Evolutionary conservation across 768 basidiomycete genomes (phyloP).

Genomic region (Termitomyces sp.): DNA sequence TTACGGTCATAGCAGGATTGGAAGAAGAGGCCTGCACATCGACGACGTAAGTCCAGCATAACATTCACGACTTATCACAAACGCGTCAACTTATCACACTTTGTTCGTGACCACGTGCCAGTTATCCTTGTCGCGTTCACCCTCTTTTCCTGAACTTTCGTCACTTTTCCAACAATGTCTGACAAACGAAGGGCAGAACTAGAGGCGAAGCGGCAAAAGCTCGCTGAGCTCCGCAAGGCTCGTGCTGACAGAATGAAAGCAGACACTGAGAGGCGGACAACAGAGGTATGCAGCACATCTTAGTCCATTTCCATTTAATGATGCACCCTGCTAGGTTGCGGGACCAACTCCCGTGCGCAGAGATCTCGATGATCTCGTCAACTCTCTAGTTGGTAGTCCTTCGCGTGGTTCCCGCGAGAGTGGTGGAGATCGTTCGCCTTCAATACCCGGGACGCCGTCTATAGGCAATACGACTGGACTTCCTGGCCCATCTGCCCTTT

Average conservation of each 20-base stretch:
- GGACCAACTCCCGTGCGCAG: conserved; percentile 34
- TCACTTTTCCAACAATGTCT: conserved; percentile 29
- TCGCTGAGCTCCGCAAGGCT: conserved; percentile 77
- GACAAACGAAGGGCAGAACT: conserved; percentile 80
- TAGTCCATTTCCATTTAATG: not conserved
- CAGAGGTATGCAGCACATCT: conserved; percentile 25
- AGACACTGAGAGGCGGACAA: conserved; percentile 37
- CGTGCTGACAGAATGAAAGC: conserved; percentile 63
- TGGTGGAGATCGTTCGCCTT: conserved; percentile 62
- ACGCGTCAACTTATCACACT: too few relatives aligned
- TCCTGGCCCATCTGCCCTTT: conserved; percentile 26
- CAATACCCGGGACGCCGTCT: conserved; percentile 67
- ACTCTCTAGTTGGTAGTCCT: conserved; percentile 47
- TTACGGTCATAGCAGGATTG: too few relatives aligned
- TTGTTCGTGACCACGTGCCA: not conserved
- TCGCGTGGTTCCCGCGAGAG: conserved; percentile 45
- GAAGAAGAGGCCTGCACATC: too few relatives aligned
- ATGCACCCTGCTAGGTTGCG: conserved; percentile 22
- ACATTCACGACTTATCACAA: too few relatives aligned
- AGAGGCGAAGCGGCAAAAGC: conserved; percentile 83
- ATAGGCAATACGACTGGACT: conserved; percentile 31
- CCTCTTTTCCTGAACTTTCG: not conserved
- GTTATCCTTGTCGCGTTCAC: conserved; percentile 4
- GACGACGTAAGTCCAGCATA: too few relatives aligned
- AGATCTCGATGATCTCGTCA: conserved; percentile 71